Evolutionary conservation across 306 rosid genomes (phyloP), one percentile per base, ranked within the genome.

Genomic region (Glycine latifolia): DNA sequence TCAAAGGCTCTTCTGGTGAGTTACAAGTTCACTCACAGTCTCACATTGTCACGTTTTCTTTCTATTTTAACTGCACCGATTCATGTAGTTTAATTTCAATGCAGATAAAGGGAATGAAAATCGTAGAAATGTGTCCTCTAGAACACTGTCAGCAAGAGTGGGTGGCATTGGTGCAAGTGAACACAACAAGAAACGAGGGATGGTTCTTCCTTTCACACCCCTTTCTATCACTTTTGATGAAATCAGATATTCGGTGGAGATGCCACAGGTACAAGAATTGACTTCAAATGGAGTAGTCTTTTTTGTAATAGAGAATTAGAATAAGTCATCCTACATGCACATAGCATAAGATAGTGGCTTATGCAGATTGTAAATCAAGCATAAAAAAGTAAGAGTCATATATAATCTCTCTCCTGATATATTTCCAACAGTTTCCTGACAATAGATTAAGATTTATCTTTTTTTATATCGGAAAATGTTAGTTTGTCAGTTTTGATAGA

Each of bases 191-290:
- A 89, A 85, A 75, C 85, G 78, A 4, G 96, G 96, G 66, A 92
- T 90, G 98, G 87, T 92, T 89, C 97, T 94, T 83, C 97, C 98
- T 47, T 94, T 92, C 76, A 85, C 90, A 41, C 91, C 97, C 9
- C 94, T 89, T 81, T 89, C 90, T 75, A 86, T 92, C 76, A 88
- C 95, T 39, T 95, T 95, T 71, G 91, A 95, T 63, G 91, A 90
- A 35, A 88, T 95, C 61, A 88, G 84, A 90, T 95, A 95, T 81
- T 83, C 89, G 0, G 91, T 92, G 71, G 97, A 91, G 86, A 87
- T 91, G 94, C 97, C 98, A n/a, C 87, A 89, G 97, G 97, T 92
- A 90, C 33, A 41, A 54, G 11, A 81, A 37, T n/a, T 50, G 11
- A 26, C 35, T 69, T 58, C 48, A 54, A 77, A 76, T 47, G 55